These are phyloP conservation scores for Dactylellina haptotyla DNA, from an alignment of 2,329 filamentous ascomycete genomes.

Conservation along the genomic window DNA sequence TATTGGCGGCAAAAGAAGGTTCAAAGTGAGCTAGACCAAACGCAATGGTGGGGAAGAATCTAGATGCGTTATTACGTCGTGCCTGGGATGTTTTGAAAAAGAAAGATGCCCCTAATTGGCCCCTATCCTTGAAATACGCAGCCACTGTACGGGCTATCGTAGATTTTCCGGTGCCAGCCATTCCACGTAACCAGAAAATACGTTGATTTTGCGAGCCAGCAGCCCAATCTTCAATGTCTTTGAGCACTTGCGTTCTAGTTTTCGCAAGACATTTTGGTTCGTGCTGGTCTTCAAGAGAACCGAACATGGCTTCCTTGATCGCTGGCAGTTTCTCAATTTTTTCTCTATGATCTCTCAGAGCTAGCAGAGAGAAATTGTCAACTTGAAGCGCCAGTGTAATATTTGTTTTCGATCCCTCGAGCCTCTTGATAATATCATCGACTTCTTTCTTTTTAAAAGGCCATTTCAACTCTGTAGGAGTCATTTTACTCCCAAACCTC, in stretches of 20 bases:
- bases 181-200: conserved; percentile 61
- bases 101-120: conserved; percentile 61
- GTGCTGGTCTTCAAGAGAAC: conserved; percentile 55
- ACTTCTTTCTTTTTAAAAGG: conserved; percentile 19
- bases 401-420: background rate
- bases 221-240: conserved; percentile 51
- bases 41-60: conserved; percentile 63
- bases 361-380: background rate
- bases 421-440: background rate
- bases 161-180: conserved; percentile 61
- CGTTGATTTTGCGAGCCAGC: background rate
- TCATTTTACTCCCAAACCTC: background rate
- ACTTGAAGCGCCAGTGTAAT: conserved; percentile 6
- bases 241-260: conserved; percentile 56
- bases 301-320: conserved; percentile 55
- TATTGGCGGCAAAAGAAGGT: conserved; percentile 57
- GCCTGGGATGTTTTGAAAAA: conserved; percentile 64
- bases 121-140: conserved; percentile 43
- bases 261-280: conserved; percentile 54
- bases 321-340: conserved; percentile 12
- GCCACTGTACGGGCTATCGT: conserved; percentile 61
- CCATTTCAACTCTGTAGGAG: conserved; percentile 1
- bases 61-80: conserved; percentile 60
- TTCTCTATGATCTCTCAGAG: background rate
- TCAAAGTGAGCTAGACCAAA: conserved; percentile 59